Evolutionary conservation across 805 yeast genomes (phyloP).

Genomic region (Lipomyces starkeyi): DNA sequence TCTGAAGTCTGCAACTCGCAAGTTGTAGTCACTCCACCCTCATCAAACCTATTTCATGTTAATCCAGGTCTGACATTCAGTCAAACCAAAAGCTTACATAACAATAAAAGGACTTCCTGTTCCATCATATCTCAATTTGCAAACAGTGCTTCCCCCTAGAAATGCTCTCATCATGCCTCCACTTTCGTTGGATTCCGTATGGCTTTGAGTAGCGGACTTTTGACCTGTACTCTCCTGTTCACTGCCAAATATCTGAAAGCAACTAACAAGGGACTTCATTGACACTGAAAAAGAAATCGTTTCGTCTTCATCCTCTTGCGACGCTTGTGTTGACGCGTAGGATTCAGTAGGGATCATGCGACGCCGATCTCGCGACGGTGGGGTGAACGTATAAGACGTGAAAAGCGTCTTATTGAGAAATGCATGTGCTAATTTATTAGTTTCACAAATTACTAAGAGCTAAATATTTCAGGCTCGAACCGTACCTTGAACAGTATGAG

Average conservation of each 20-base stretch:
- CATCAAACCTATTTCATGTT: conserved; percentile 27
- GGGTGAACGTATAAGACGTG: conserved; percentile 23
- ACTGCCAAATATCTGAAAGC: conserved; percentile 35
- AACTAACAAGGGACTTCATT: conserved; percentile 29
- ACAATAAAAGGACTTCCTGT: conserved; percentile 31
- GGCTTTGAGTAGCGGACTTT: not conserved
- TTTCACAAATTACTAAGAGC: not conserved
- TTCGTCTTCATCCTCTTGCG: conserved; percentile 13
- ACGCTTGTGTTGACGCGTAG: not conserved
- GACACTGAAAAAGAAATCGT: conserved; percentile 22
- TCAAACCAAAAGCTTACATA: conserved; percentile 15
- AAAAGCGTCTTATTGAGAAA: conserved; percentile 27
- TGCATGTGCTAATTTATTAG: conserved; percentile 27
- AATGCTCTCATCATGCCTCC: conserved; percentile 14
- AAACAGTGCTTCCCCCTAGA: conserved; percentile 24
- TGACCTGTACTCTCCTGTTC: not conserved
- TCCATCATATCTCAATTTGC: conserved; percentile 30
- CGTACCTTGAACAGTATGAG: conserved; percentile 24
- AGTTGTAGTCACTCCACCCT: conserved; percentile 35
- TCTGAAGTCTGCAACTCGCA: conserved; percentile 39
- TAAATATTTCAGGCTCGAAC: not conserved
- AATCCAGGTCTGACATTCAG: not conserved
- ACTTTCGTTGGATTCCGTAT: conserved; percentile 1
- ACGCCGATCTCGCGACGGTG: conserved; percentile 4
- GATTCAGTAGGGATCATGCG: not conserved